Evolutionary conservation across 768 basidiomycete species (phyloP).

Genomic region (Tulasnella sp.): DNA sequence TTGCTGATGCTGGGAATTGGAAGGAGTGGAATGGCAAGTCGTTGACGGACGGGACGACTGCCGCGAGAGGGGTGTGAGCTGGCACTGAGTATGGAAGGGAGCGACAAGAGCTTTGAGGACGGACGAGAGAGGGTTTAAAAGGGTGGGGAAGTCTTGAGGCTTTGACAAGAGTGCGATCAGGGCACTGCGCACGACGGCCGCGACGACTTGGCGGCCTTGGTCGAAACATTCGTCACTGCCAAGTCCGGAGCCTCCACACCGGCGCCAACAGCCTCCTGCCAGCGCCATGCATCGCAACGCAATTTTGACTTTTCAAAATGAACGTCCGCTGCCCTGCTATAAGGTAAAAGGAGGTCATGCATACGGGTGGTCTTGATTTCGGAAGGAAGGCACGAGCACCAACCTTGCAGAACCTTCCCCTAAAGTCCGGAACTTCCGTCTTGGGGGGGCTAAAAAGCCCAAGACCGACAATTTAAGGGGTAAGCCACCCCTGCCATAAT

Average conservation of each 20-base stretch:
- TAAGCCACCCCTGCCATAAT: not conserved
- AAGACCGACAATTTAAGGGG: not conserved
- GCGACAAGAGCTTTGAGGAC: not conserved
- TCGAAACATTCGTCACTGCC: conserved; percentile 4
- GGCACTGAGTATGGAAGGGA: not conserved
- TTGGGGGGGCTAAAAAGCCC: not conserved
- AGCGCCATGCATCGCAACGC: not conserved
- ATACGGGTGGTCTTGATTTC: not conserved
- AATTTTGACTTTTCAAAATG: not conserved
- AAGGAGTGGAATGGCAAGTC: not conserved
- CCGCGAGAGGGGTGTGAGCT: not conserved
- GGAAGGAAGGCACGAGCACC: not conserved
- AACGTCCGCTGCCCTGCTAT: not conserved
- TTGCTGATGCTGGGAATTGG: not conserved
- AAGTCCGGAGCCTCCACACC: conserved; percentile 9
- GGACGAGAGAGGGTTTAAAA: not conserved
- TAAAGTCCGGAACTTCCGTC: not conserved
- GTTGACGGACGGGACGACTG: not conserved
- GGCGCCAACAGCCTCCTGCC: not conserved
- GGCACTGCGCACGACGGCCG: not conserved
- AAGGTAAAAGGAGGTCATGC: not conserved
- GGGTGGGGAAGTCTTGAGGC: not conserved
- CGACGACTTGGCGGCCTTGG: conserved; percentile 6
- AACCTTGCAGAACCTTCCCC: not conserved
- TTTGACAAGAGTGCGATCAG: not conserved